Evolutionary conservation across 2,329 filamentous ascomycete genomes (phyloP).

Genomic region (Talaromyces rugulosus): DNA sequence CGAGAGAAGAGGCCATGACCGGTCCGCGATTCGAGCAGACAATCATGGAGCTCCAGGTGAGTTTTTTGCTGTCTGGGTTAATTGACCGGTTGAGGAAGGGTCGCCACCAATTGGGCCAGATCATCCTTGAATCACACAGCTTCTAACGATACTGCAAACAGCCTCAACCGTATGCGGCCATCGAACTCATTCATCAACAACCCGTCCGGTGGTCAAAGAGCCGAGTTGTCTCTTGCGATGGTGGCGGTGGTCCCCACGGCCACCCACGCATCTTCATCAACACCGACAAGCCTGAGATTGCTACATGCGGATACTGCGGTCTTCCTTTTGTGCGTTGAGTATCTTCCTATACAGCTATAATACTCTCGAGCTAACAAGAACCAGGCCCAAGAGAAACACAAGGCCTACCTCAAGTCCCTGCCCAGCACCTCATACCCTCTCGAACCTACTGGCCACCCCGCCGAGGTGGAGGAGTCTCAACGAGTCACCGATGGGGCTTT

Average conservation of each 20-base stretch:
- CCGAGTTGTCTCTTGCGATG: slow-evolving; percentile 79
- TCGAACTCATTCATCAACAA: slow-evolving; percentile 93
- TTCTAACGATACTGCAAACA: slow-evolving; percentile 34
- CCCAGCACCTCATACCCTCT: slow-evolving; percentile 79
- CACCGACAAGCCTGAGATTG: slow-evolving; percentile 92
- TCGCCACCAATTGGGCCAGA: background rate
- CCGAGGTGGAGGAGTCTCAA: slow-evolving; percentile 56
- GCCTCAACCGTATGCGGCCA: slow-evolving; percentile 86
- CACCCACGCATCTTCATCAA: slow-evolving; percentile 98
- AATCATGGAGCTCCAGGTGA: slow-evolving; percentile 85
- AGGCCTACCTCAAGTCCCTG: slow-evolving; percentile 76
- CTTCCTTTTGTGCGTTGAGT: slow-evolving; percentile 72
- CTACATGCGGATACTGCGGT: slow-evolving; percentile 87
- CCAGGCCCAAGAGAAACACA: slow-evolving; percentile 86
- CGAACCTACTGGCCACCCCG: slow-evolving; percentile 55
- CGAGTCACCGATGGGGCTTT: slow-evolving; percentile 56
- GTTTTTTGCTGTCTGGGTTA: slow-evolving; percentile 21
- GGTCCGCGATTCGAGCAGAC: slow-evolving; percentile 97
- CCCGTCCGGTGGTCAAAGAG: slow-evolving; percentile 89
- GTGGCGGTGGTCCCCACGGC: slow-evolving; percentile 82
- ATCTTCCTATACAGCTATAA: no score
- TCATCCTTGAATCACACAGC: background rate
- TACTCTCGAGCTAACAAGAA: slow-evolving; percentile 8
- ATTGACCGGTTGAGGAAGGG: background rate
- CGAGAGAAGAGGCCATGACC: slow-evolving; percentile 78